Conservation (phyloP, 1,284 basidiomycete species). For the Tylopilus sp. region DNA sequence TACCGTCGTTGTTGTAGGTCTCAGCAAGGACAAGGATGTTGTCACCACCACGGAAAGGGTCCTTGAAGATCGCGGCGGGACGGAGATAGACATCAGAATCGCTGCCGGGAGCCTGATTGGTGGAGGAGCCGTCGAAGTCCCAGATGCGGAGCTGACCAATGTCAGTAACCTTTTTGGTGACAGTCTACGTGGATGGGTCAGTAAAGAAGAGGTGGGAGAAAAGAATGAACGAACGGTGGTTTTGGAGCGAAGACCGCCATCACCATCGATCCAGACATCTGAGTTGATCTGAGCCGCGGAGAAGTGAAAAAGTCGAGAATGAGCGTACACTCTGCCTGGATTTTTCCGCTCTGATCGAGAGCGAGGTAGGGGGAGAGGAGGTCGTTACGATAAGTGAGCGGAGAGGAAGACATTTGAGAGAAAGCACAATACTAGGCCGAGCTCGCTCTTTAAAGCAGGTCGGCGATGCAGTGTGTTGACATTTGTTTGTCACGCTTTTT, state of each 20-base stretch:
- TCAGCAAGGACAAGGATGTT: conserved; percentile 97
- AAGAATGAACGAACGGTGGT: conserved; percentile 62
- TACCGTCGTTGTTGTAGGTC: conserved; percentile 99
- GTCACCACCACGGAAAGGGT: conserved; percentile 98
- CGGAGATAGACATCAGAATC: conserved; percentile 99
- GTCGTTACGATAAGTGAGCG: conserved; percentile 63
- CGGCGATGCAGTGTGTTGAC: conserved; percentile 21
- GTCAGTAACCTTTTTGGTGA: conserved; percentile 80
- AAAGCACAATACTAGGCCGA: neutral
- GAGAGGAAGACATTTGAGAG: conserved; percentile 24
- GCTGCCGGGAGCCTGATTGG: conserved; percentile 90
- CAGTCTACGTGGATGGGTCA: conserved; percentile 51
- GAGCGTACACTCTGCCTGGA: conserved; percentile 88
- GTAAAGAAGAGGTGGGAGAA: neutral
- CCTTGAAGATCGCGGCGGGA: conserved; percentile 96
- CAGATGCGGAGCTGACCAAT: conserved; percentile 88
- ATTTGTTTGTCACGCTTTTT: conserved; percentile 20
- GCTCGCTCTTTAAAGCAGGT: conserved; percentile 22
- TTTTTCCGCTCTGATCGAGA: conserved; percentile 79
- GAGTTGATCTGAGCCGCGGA: conserved; percentile 13
- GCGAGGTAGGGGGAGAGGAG: conserved; percentile 84
- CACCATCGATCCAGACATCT: conserved; percentile 97
- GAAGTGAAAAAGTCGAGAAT: conserved; percentile 15
- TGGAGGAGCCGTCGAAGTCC: conserved; percentile 99
- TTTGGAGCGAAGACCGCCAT: conserved; percentile 89